Evolutionary conservation across 106 monocot species (phyloP), one percentile per base, ranked within the genome.

Genomic region (Dendrobium huoshanense): DNA sequence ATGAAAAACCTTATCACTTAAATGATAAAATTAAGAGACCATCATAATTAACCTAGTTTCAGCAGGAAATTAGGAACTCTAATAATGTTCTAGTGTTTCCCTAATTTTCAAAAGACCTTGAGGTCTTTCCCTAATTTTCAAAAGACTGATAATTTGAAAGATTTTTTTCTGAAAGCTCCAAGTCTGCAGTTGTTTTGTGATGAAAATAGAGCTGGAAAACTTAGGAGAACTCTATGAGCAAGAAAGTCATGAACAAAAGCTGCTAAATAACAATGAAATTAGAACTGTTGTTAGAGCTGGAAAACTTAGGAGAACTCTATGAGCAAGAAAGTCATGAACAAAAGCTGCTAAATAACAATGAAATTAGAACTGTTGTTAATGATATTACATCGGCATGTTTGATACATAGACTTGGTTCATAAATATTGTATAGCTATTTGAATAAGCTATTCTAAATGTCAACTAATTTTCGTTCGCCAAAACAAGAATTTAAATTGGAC

Each of bases 131-230:
- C 27, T 27, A 27, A 27, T 27, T 27, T 27, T 27, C 27, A 27
- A 27, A 27, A 27, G 27, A 27, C 27, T 27, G 27, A 27, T 27
- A 27, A 27, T 27, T 51, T 13, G 51, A 13, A 10, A 51, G 10
- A 13, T 51, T 51, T 15, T 51, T 2, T 51, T 16, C 9, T 9
- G 9, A 45, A 51, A 13, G 10, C 51, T 51, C 13, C 16, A 77
- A 68, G 0, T 47, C 37, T 37, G 37, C 65, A 33, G 55, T 55
- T 33, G 48, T 77, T 49, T 56, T 70, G 25, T 73, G 77, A 20
- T 82, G 72, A 31, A 91, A 85, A 77, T 89, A 91, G 20, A 96
- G 70, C 79, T 92, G 86, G 79, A 96, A 93, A 84, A 93, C 86
- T 87, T 87, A 80, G 20, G 83, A 88, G 82, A 93, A 96, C 79